phyloP scores from a whole-genome alignment of 805 yeast genomes.

The Candida mattraensis region DNA sequence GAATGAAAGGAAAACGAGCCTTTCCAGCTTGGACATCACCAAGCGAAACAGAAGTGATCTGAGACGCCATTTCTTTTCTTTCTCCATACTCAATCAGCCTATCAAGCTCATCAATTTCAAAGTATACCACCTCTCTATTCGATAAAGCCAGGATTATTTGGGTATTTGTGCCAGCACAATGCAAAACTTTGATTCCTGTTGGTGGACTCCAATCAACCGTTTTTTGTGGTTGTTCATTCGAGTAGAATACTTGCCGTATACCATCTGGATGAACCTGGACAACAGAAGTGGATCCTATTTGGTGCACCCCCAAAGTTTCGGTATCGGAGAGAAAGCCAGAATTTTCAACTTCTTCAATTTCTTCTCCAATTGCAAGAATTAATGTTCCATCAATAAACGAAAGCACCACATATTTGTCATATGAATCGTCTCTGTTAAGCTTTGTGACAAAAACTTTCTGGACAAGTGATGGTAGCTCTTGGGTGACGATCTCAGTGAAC shows the following conservation, averaged over 20 bases:
- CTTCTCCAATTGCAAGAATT: conserved; percentile 76
- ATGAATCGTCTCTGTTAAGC: conserved; percentile 40
- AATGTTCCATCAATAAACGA: conserved; percentile 67
- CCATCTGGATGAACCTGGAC: conserved; percentile 76
- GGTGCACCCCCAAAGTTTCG: conserved; percentile 66
- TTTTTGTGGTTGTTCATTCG: conserved; percentile 29
- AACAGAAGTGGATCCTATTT: conserved; percentile 60
- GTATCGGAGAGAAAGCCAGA: conserved; percentile 58
- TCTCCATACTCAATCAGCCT: conserved; percentile 71
- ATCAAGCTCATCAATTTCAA: conserved; percentile 70
- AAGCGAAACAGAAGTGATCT: conserved; percentile 47
- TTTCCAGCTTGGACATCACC: conserved; percentile 51
- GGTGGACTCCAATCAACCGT: conserved; percentile 80
- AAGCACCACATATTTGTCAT: conserved; percentile 65
- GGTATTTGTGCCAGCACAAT: conserved; percentile 59
- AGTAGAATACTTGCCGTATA: conserved; percentile 52
- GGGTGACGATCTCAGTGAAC: conserved; percentile 62
- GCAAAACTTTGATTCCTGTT: conserved; percentile 61
- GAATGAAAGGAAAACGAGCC: conserved; percentile 54
- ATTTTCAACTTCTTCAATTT: conserved; percentile 65
- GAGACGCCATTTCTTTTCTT: conserved; percentile 50
- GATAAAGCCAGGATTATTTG: conserved; percentile 75
- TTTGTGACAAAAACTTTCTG: conserved; percentile 65
- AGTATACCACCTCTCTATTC: conserved; percentile 74
- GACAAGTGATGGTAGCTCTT: conserved; percentile 72